Percentiles rank a stretch among this genome's conserved stretches.
Evolutionary conservation across 352 stramenopile genomes (phyloP).

Genomic region (Phytophthora syringae): DNA sequence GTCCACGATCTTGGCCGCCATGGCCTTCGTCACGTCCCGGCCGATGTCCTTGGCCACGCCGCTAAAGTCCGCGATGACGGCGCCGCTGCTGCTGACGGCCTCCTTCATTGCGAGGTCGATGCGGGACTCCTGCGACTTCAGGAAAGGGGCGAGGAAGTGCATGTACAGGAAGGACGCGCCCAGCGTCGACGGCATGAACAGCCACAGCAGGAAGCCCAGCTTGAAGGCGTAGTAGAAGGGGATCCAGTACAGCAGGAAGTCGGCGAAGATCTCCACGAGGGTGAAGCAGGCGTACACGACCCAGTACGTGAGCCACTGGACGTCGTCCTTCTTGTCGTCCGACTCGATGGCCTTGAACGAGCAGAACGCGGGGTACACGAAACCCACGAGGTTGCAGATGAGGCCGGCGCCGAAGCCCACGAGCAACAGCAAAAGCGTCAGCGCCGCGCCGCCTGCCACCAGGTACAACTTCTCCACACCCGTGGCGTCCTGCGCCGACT

Average conservation of each 20-base stretch:
- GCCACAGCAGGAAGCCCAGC: constrained; percentile 96
- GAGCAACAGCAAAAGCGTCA: constrained; percentile 82
- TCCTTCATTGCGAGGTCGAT: constrained; percentile 90
- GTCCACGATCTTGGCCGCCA: constrained; percentile 82
- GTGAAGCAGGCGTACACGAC: constrained; percentile 98
- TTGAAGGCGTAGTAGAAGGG: constrained; percentile 99
- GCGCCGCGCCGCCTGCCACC: constrained; percentile 57
- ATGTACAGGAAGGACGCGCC: constrained; percentile 96
- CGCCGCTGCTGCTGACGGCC: constrained; percentile 72
- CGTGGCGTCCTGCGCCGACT: constrained; percentile 81
- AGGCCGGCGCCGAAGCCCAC: constrained; percentile 87
- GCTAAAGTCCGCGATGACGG: constrained; percentile 83
- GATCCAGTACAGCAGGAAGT: constrained; percentile 97
- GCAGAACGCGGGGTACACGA: constrained; percentile 82
- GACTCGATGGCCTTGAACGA: constrained; percentile 90
- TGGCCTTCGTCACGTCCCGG: constrained; percentile 75
- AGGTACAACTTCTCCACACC: constrained; percentile 92
- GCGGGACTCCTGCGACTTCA: constrained; percentile 82
- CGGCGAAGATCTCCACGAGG: constrained; percentile 96
- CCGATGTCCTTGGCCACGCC: constrained; percentile 78
- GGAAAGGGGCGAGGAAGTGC: constrained; percentile 91
- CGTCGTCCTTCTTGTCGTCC: constrained; percentile 79
- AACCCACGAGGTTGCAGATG: constrained; percentile 86
- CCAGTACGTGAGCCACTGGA: constrained; percentile 97
- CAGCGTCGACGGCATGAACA: constrained; percentile 96